Conservation (phyloP, 2,329 filamentous ascomycete genomes). For the Talaromyces sp. region DNA sequence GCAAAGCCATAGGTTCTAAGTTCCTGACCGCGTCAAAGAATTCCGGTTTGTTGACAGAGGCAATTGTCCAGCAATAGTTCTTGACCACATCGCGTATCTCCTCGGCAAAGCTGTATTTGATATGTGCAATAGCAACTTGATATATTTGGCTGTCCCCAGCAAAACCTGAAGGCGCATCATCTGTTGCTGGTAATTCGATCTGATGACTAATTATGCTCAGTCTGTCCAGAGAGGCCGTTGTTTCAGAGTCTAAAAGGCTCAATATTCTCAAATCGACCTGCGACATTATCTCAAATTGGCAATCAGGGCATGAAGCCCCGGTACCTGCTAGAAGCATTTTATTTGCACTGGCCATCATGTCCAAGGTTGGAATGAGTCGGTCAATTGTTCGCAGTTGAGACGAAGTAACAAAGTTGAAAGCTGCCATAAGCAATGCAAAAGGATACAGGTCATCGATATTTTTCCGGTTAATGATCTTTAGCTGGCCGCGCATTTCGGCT, state of each 20-base stretch:
- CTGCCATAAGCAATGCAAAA: neutral
- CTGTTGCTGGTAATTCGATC: neutral
- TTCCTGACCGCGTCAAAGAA: neutral
- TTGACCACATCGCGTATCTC: neutral
- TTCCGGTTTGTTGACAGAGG: neutral
- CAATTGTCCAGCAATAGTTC: conserved; percentile 9
- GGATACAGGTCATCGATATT: neutral
- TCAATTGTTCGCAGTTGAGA: neutral
- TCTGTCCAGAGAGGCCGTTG: neutral
- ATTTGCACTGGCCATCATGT: conserved; percentile 1
- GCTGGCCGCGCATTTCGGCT: neutral
- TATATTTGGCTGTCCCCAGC: neutral
- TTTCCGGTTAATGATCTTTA: neutral
- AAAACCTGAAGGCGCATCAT: neutral
- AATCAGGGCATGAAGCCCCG: neutral
- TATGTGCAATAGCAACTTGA: conserved; percentile 6
- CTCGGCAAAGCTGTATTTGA: conserved; percentile 12
- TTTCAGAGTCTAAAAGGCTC: neutral
- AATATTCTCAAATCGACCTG: neutral
- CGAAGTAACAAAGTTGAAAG: conserved; percentile 1
- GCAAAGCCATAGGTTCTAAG: conserved; percentile 4
- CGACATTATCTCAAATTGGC: neutral
- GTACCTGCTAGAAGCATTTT: neutral
- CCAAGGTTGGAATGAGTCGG: neutral
- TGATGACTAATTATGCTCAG: conserved; percentile 3